Percentiles rank a stretch among this genome's conserved stretches.
phyloP scores from a whole-genome alignment of 139 green algal species.

The Gonium pectorale region DNA sequence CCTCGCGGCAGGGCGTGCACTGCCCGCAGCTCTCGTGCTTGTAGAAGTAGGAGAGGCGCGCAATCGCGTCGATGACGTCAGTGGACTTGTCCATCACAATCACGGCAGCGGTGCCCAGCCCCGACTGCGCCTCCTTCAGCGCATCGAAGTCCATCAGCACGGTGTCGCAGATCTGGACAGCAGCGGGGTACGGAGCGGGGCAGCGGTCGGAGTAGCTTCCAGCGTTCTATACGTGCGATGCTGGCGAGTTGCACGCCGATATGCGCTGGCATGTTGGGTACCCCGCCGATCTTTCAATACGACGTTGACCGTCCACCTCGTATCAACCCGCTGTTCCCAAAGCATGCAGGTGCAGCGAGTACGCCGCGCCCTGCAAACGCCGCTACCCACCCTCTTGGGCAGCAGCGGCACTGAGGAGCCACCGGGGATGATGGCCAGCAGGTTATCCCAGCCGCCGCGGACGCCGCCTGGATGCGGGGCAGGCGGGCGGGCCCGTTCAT shows the following conservation, averaged over 20 bases:
- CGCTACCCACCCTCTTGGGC: slow-evolving; percentile 75
- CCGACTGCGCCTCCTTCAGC: slow-evolving; percentile 89
- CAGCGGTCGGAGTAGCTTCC: neutral
- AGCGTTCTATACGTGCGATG: too few species aligned
- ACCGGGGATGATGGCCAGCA: slow-evolving; percentile 97
- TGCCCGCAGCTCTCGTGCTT: slow-evolving; percentile 99
- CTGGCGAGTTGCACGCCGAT: too few species aligned
- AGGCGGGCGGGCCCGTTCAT: too few species aligned
- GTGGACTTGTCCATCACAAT: slow-evolving; percentile 99
- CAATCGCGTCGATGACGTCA: slow-evolving; percentile 97
- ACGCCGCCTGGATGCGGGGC: slow-evolving; percentile 80
- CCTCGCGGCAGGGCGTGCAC: slow-evolving; percentile 98
- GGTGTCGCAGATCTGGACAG: slow-evolving; percentile 54
- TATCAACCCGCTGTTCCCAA: too few species aligned
- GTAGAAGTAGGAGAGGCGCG: slow-evolving; percentile 97
- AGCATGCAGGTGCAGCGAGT: too few species aligned
- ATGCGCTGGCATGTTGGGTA: too few species aligned
- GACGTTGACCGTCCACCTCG: too few species aligned
- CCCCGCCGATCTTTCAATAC: too few species aligned
- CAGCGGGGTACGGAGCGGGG: neutral
- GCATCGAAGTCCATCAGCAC: slow-evolving; percentile 99
- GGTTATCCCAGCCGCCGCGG: slow-evolving; percentile 97
- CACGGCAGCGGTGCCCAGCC: slow-evolving; percentile 97
- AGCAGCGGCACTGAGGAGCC: slow-evolving; percentile 95
- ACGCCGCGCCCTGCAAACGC: too few species aligned